These are phyloP conservation scores for Desmodesmus armatus DNA, from an alignment of 139 green algal species.

Conservation along the genomic window DNA sequence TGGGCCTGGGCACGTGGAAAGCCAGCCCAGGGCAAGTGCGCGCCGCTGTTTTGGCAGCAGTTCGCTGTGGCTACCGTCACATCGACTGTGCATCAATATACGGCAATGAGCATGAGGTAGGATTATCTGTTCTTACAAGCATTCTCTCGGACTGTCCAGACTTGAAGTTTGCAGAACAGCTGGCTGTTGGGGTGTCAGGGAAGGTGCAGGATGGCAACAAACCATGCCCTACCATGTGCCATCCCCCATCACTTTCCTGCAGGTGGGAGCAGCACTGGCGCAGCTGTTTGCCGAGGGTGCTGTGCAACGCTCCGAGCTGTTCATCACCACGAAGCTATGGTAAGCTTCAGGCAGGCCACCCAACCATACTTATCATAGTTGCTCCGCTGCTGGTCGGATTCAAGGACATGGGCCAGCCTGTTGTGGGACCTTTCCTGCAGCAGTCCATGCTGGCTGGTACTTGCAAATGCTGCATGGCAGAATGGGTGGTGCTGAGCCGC, in stretches of 20 bases:
- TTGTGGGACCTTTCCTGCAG: neutral
- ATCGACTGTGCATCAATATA: constrained; percentile 70
- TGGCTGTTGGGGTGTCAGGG: too few relatives aligned
- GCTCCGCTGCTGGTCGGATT: neutral
- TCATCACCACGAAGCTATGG: constrained; percentile 83
- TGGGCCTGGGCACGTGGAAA: constrained; percentile 76
- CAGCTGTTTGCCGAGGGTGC: constrained; percentile 58
- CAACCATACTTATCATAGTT: too few relatives aligned
- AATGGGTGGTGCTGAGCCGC: neutral
- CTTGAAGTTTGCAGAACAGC: neutral
- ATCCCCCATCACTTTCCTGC: too few relatives aligned
- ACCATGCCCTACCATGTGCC: too few relatives aligned
- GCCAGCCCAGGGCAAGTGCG: neutral
- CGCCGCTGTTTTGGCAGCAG: constrained; percentile 58
- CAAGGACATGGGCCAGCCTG: neutral
- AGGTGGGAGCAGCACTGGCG: constrained; percentile 65
- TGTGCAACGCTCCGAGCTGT: constrained; percentile 70
- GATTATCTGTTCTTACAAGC: too few relatives aligned
- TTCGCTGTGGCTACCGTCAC: constrained; percentile 74
- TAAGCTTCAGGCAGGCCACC: constrained; percentile 57
- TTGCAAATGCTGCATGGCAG: neutral
- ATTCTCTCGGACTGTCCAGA: too few relatives aligned
- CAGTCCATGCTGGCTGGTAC: neutral
- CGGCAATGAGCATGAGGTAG: constrained; percentile 66
- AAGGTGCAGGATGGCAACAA: too few relatives aligned